Percentiles rank a stretch among this genome's conserved stretches.
Evolutionary conservation across 768 basidiomycete genomes (phyloP).

Genomic region (Suillus subluteus): DNA sequence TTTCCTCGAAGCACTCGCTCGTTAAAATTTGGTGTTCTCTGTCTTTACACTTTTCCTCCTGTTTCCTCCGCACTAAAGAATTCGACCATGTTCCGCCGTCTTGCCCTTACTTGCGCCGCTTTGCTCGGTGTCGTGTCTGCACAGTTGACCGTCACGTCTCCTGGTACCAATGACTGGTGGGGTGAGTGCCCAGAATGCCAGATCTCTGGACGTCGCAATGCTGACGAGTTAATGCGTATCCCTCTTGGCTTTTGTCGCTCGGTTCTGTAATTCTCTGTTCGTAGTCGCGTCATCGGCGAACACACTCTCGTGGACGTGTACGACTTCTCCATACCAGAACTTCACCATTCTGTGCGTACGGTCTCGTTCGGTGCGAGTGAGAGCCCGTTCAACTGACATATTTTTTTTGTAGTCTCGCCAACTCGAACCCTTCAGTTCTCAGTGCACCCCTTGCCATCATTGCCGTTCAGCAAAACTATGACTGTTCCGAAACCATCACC

Average conservation of each 20-base stretch:
- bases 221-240: neutral
- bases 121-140: constrained; percentile 43
- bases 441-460: constrained; percentile 44
- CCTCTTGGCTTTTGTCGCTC: neutral
- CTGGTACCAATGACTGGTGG: constrained; percentile 59
- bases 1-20: constrained; percentile 21
- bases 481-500: constrained; percentile 60
- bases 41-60: constrained; percentile 15
- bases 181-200: constrained; percentile 43
- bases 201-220: neutral
- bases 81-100: constrained; percentile 37
- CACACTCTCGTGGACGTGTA: constrained; percentile 62
- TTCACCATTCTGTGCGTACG: constrained; percentile 59
- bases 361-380: constrained; percentile 8
- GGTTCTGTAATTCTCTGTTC: constrained; percentile 1
- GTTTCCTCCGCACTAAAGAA: neutral
- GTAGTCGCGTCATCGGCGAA: constrained; percentile 62
- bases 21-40: constrained; percentile 22
- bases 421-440: constrained; percentile 45
- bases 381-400: constrained; percentile 18
- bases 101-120: constrained; percentile 42
- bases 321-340: constrained; percentile 36
- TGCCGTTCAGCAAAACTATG: constrained; percentile 53
- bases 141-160: constrained; percentile 48
- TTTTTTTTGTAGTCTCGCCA: constrained; percentile 43